Evolutionary conservation across 192 early-diverging fungal genomes (phyloP), one percentile per base, ranked within the genome.

Genomic region (Backusella australiensis): DNA sequence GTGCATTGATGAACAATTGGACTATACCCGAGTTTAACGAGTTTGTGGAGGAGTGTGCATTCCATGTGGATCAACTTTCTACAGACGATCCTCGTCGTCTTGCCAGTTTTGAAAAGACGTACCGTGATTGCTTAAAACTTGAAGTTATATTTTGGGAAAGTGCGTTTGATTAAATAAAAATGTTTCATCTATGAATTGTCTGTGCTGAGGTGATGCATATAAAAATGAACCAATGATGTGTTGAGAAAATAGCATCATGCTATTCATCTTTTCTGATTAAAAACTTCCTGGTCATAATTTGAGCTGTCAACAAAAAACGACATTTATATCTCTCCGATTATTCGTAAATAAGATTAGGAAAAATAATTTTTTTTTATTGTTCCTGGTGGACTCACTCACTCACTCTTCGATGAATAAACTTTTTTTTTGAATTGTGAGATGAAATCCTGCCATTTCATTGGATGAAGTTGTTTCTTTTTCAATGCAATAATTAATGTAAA

Each of bases 31-130:
- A 79, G 44, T 75, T 75, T 32, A 34, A 63, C 15, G 23, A 63
- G 15, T 79, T 79, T 75, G 78, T 79, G 8, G 68, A 56, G n/a
- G 59, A 75, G 23, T 75, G 69, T 75, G 69, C 67, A 0, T 38
- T 21, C 14, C 52, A 66, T 2, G 73, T 79, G 5, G 36, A 79
- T 35, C 35, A 38, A n/a, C 36, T 75, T 1, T 14, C 26, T 19
- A n/a, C 36, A 2, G 11, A 36, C 35, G 72, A 74, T 34, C 14
- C 42, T 3, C 23, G 19, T 35, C 69, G 52, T 44, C 23, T 75
- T 17, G 32, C 63, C 21, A 71, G 39, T 44, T 69, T 71, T 29
- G 73, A 75, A 65, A 59, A 35, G 9, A 74, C 65, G 0, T 79
- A 67, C 46, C 73, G 41, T 21, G 78, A 75, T 15, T 71, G 67